Conservation (phyloP, 768 basidiomycete species). For the Cystoderma amianthinum region DNA sequence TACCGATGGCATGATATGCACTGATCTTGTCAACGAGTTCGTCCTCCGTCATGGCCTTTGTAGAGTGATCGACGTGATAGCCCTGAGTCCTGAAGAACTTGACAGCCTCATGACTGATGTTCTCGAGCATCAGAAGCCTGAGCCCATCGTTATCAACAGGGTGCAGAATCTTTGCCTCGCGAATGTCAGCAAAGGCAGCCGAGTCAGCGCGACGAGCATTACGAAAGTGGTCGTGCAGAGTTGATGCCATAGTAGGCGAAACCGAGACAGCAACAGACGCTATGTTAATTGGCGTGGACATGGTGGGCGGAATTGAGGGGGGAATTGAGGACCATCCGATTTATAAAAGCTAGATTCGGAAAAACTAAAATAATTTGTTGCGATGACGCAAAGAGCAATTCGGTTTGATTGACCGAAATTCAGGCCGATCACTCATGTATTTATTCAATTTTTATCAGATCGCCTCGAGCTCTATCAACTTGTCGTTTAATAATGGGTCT, state of each 20-base stretch:
- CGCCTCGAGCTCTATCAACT: slow-evolving; percentile 10
- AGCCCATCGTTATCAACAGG: slow-evolving; percentile 79
- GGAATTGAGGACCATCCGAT: too few relatives aligned
- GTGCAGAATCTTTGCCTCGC: slow-evolving; percentile 67
- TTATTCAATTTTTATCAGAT: not conserved
- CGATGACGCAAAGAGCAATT: too few relatives aligned
- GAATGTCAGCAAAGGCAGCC: slow-evolving; percentile 28
- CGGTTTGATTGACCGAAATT: too few relatives aligned
- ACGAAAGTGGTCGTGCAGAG: slow-evolving; percentile 41
- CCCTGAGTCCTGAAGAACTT: slow-evolving; percentile 72
- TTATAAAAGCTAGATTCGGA: too few relatives aligned
- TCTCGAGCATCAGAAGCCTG: slow-evolving; percentile 84
- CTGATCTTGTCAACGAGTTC: slow-evolving; percentile 84
- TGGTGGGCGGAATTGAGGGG: slow-evolving; percentile 16
- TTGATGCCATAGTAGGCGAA: slow-evolving; percentile 39
- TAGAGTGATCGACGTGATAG: slow-evolving; percentile 86
- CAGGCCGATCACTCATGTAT: too few relatives aligned
- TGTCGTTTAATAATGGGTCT: slow-evolving; percentile 32
- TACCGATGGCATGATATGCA: slow-evolving; percentile 90
- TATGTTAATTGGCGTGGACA: slow-evolving; percentile 46
- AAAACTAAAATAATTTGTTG: too few relatives aligned
- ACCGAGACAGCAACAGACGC: slow-evolving; percentile 39
- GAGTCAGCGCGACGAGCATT: too few relatives aligned
- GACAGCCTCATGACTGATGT: slow-evolving; percentile 90
- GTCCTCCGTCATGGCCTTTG: slow-evolving; percentile 85